These are phyloP conservation scores for Calonectria fujianensis DNA, from an alignment of 2,329 filamentous ascomycete species.

Conservation along the genomic window DNA sequence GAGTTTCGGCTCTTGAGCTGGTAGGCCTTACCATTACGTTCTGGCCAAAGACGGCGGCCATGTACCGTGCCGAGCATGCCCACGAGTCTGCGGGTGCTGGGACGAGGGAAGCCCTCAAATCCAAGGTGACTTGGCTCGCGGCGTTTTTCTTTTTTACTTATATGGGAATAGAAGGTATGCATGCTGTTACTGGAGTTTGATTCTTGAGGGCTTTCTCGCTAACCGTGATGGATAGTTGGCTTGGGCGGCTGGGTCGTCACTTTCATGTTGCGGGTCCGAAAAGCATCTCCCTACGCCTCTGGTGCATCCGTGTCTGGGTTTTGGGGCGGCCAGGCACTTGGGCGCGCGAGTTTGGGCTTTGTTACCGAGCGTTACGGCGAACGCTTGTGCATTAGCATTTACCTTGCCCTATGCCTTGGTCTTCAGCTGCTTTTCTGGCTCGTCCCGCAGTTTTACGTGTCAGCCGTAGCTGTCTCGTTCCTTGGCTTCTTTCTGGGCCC, in stretches of 20 bases:
- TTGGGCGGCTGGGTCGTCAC: constrained; percentile 87
- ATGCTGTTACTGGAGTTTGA: accelerated
- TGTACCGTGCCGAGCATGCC: constrained; percentile 68
- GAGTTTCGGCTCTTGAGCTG: constrained; percentile 74
- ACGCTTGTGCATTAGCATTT: constrained; percentile 74
- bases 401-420: constrained; percentile 76
- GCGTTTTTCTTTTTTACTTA: constrained; percentile 83
- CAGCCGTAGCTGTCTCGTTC: constrained; percentile 77
- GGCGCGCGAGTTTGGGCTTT: constrained; percentile 80
- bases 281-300: constrained; percentile 79
- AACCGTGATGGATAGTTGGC: constrained; percentile 64
- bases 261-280: constrained; percentile 84
- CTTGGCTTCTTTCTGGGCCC: constrained; percentile 86
- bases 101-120: constrained; percentile 63
- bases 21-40: constrained; percentile 71
- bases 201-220: constrained; percentile 1
- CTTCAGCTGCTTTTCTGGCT: constrained; percentile 76
- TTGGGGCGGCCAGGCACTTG: constrained; percentile 85
- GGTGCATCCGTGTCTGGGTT: constrained; percentile 85
- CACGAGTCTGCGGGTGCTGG: constrained; percentile 56
- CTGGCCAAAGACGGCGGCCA: constrained; percentile 74
- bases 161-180: constrained; percentile 79
- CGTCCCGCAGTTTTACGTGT: constrained; percentile 76
- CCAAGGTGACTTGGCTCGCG: constrained; percentile 78
- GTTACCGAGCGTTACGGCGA: constrained; percentile 82